phyloP scores from a whole-genome alignment of 2,329 filamentous ascomycete genomes.

The Chaetomiaceae sp. region DNA sequence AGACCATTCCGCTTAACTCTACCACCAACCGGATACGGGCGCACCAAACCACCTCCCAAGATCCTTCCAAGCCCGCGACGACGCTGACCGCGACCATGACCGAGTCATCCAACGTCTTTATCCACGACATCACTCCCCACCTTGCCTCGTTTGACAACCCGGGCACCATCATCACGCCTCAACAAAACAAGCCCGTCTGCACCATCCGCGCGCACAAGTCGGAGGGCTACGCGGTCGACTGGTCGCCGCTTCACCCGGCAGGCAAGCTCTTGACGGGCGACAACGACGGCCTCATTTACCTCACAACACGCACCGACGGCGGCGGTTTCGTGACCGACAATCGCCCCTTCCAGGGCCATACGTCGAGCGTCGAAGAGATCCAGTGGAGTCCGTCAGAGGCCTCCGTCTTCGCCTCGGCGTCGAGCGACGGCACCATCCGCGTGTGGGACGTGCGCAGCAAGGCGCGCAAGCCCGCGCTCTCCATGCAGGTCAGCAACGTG shows the following conservation, averaged over 20 bases:
- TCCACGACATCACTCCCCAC: slow-evolving; percentile 91
- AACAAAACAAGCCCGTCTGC: slow-evolving; percentile 81
- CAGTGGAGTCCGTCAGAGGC: slow-evolving; percentile 95
- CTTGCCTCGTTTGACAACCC: slow-evolving; percentile 86
- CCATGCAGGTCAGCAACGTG: slow-evolving; percentile 73
- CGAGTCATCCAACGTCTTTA: slow-evolving; percentile 80
- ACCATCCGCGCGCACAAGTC: slow-evolving; percentile 87
- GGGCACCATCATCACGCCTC: slow-evolving; percentile 70
- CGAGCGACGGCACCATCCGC: slow-evolving; percentile 89
- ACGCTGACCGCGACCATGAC: slow-evolving; percentile 90
- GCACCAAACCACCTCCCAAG: slow-evolving; percentile 70
- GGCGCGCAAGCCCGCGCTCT: slow-evolving; percentile 80
- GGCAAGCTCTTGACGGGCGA: slow-evolving; percentile 91
- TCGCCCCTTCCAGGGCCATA: slow-evolving; percentile 77
- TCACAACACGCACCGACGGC: slow-evolving; percentile 78
- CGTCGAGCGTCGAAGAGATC: slow-evolving; percentile 82
- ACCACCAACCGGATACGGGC: slow-evolving; percentile 92
- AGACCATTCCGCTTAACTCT: slow-evolving; percentile 76
- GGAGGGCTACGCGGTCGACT: slow-evolving; percentile 96
- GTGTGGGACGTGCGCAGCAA: slow-evolving; percentile 95
- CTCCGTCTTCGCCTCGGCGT: slow-evolving; percentile 91
- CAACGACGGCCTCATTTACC: slow-evolving; percentile 82
- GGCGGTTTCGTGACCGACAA: slow-evolving; percentile 87
- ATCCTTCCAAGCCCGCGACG: slow-evolving; percentile 65
- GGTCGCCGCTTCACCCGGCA: slow-evolving; percentile 75